Percentiles rank a stretch among this genome's conserved stretches.
These are phyloP conservation scores for Penicillium sp. DNA, from an alignment of 2,329 filamentous ascomycete species.

Conservation along the genomic window DNA sequence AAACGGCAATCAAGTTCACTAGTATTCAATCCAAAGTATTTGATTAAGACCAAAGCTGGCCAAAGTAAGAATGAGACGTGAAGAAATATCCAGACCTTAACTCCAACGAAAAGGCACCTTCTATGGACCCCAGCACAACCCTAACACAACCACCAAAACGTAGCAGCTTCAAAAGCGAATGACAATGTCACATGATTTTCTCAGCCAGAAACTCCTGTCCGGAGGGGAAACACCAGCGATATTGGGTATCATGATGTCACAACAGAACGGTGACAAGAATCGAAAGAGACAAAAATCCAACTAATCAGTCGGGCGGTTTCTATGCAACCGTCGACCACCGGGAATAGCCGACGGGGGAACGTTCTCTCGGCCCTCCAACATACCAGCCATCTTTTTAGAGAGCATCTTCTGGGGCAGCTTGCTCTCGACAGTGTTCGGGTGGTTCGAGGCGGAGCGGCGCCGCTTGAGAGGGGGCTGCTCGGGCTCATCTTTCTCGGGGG, in stretches of 20 bases:
- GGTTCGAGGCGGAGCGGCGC: conserved; percentile 28
- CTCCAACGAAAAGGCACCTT: not conserved
- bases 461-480: conserved; percentile 30
- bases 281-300: conserved; percentile 5
- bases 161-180: conserved; percentile 6
- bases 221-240: conserved; percentile 18
- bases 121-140: conserved; percentile 2
- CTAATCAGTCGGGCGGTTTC: conserved; percentile 31
- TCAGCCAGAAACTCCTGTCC: conserved; percentile 22
- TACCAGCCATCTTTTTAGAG: conserved; percentile 39
- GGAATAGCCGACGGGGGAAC: conserved; percentile 28
- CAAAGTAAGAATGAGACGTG: not conserved
- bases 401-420: conserved; percentile 46
- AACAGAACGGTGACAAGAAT: conserved; percentile 6
- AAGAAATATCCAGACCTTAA: not conserved
- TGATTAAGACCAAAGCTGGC: conserved; percentile 7
- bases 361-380: conserved; percentile 49
- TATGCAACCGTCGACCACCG: conserved; percentile 29
- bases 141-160: not conserved
- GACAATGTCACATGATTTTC: conserved; percentile 13
- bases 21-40: not conserved
- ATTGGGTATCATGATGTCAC: conserved; percentile 27
- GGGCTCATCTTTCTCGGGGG: conserved; percentile 22
- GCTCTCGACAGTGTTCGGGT: conserved; percentile 28
- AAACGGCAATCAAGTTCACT: not conserved